These are phyloP conservation scores for Termitomyces eurrhizus DNA, from an alignment of 768 basidiomycete species.

Conservation along the genomic window DNA sequence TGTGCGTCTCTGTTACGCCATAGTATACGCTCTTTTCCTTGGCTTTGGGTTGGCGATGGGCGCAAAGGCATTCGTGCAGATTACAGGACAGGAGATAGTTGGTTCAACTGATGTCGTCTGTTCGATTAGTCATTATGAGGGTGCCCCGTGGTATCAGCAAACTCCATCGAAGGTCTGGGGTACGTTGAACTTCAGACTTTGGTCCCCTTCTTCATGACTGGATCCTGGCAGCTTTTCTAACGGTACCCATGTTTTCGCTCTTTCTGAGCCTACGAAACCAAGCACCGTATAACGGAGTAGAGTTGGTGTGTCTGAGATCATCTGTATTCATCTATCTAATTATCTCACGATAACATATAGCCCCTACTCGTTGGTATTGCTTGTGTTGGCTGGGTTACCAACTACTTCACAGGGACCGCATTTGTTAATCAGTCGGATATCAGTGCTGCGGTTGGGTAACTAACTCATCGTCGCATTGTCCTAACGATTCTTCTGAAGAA, in stretches of 20 bases:
- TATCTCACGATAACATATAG: not conserved
- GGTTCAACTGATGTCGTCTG: slow-evolving; percentile 38
- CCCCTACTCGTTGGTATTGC: slow-evolving; percentile 43
- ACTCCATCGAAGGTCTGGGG: slow-evolving; percentile 75
- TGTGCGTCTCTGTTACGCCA: slow-evolving; percentile 75
- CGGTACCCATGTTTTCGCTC: slow-evolving; percentile 66
- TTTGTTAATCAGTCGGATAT: slow-evolving; percentile 74
- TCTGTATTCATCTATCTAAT: not conserved
- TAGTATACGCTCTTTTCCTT: slow-evolving; percentile 74
- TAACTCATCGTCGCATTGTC: slow-evolving; percentile 19
- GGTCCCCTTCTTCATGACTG: not conserved
- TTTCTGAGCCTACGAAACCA: slow-evolving; percentile 65
- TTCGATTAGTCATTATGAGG: slow-evolving; percentile 44
- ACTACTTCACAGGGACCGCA: slow-evolving; percentile 60
- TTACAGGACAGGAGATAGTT: not conserved
- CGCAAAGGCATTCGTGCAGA: not conserved
- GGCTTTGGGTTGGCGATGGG: slow-evolving; percentile 77
- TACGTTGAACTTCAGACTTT: slow-evolving; percentile 26
- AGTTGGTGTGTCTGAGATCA: slow-evolving; percentile 36
- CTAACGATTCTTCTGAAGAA: not conserved
- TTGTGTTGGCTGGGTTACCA: slow-evolving; percentile 73
- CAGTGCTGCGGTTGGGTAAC: slow-evolving; percentile 73
- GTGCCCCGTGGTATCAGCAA: slow-evolving; percentile 69
- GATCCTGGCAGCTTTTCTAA: slow-evolving; percentile 50
- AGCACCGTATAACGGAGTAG: slow-evolving; percentile 52